Evolutionary conservation across 495 filamentous ascomycete species (phyloP), one percentile per base, ranked within the genome.

Genomic region (Letharia lupina): DNA sequence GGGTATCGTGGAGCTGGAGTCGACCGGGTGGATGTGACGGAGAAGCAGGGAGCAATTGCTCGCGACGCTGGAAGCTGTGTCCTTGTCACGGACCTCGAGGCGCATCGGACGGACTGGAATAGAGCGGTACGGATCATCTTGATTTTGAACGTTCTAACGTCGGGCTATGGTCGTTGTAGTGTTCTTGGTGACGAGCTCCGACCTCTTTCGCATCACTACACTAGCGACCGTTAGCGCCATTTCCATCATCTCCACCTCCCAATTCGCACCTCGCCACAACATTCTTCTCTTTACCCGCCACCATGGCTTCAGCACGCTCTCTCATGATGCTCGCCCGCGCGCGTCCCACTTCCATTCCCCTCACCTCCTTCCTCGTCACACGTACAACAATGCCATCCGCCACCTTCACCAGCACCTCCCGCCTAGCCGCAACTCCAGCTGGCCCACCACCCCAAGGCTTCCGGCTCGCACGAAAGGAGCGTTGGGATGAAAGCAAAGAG

Each of bases 41-140:
- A 76, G 65, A 80, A 78, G 68, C 80, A 75, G 65, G 79, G 79
- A 70, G 78, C 70, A 72, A 80, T 76, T 59, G 62, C 50, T 61
- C 69, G 65, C 48, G 67, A 65, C 9, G 62, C 23, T 42, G 69
- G 65, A 16, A 66, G 37, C 39, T 67, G 67, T 52, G 56, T 67
- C 60, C 63, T 63, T 15, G 33, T 35, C 15, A 66, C 56, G 44
- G 65, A 40, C 57, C 47, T 69, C 31, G 71, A 63, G n/a, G 62
- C 62, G 62, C 65, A 69, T 64, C 80, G 76, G 68, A 83, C 80
- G 58, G 85, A 82, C 70, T 83, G 90, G 79, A 92, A 82, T 76
- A 92, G 76, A 76, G 88, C 85, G 76, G 89, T 86, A 79, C 91
- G 89, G 80, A 96, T 89, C 93, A 97, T 97, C 47, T 65, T 87